Conservation (phyloP, 2,329 filamentous ascomycete species). For the Penicillium oxalicum region DNA sequence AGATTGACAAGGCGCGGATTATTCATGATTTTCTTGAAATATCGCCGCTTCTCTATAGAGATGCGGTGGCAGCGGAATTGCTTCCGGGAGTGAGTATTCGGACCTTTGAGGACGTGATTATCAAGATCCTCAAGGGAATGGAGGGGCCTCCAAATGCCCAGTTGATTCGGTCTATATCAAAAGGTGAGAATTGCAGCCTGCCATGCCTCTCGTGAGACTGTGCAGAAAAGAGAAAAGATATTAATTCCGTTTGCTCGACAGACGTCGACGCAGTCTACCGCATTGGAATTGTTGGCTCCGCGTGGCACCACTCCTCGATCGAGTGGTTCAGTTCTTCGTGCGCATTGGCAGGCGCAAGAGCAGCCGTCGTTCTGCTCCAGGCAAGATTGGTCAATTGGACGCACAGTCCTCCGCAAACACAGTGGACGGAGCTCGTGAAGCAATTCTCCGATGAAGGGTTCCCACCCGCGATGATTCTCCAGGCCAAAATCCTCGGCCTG, state of each 20-base stretch:
- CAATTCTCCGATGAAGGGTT: slow-evolving; percentile 20
- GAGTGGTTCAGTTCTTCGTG: slow-evolving; percentile 21
- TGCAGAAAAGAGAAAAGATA: neutral
- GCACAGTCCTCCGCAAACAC: neutral
- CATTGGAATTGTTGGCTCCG: slow-evolving; percentile 15
- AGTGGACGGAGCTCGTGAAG: slow-evolving; percentile 17
- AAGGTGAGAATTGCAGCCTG: slow-evolving; percentile 6
- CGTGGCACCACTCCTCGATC: neutral
- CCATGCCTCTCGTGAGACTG: neutral
- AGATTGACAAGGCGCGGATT: neutral
- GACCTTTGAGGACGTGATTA: slow-evolving; percentile 14
- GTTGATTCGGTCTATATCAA: slow-evolving; percentile 13
- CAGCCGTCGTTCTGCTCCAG: slow-evolving; percentile 15
- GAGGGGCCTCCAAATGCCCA: slow-evolving; percentile 6
- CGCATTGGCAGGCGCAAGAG: slow-evolving; percentile 17
- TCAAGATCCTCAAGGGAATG: slow-evolving; percentile 11
- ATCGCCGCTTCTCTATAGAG: slow-evolving; percentile 1
- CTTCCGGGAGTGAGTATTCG: slow-evolving; percentile 9
- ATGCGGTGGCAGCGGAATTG: neutral
- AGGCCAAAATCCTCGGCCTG: slow-evolving; percentile 22
- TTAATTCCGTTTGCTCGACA: neutral
- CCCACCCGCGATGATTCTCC: slow-evolving; percentile 26
- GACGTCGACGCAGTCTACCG: slow-evolving; percentile 23
- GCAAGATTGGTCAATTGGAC: slow-evolving; percentile 4
- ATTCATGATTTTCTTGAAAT: neutral